A percentile compares a stretch with the other conserved stretches of the same genome.
phyloP scores from a whole-genome alignment of 257 asterid genomes.

The Petunia secreta region DNA sequence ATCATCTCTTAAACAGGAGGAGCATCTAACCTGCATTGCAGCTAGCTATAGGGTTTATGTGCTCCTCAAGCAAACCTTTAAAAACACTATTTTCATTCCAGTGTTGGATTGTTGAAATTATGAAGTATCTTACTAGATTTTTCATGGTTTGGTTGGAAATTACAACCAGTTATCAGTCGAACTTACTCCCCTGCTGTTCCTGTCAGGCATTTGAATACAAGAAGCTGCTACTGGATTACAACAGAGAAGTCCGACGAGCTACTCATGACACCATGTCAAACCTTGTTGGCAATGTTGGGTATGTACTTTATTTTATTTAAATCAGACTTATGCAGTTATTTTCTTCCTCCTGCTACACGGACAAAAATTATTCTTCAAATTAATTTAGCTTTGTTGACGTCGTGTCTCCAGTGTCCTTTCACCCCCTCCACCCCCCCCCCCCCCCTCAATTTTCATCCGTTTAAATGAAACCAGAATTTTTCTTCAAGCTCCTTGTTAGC shows the following conservation, averaged over 20 bases:
- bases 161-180: constrained; percentile 13
- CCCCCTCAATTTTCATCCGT: background rate
- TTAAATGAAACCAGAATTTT: background rate
- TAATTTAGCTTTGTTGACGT: background rate
- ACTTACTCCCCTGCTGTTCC: constrained; percentile 24
- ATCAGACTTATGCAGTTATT: background rate
- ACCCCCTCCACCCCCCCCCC: background rate
- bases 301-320: constrained; percentile 35
- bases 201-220: constrained; percentile 89
- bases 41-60: background rate
- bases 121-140: background rate
- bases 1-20: too few species aligned
- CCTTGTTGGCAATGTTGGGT: constrained; percentile 79
- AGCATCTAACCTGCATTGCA: background rate
- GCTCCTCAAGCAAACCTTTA: background rate
- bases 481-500: constrained; percentile 14
- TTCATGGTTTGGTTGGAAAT: background rate
- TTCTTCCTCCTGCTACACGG: constrained; percentile 20
- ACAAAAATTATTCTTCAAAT: constrained; percentile 1
- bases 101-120: background rate
- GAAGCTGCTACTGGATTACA: constrained; percentile 91
- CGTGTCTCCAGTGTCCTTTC: background rate
- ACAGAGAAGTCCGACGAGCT: constrained; percentile 94
- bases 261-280: constrained; percentile 90
- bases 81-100: background rate